phyloP scores from a whole-genome alignment of 306 rosid genomes.

The Coriaria nepalensis region DNA sequence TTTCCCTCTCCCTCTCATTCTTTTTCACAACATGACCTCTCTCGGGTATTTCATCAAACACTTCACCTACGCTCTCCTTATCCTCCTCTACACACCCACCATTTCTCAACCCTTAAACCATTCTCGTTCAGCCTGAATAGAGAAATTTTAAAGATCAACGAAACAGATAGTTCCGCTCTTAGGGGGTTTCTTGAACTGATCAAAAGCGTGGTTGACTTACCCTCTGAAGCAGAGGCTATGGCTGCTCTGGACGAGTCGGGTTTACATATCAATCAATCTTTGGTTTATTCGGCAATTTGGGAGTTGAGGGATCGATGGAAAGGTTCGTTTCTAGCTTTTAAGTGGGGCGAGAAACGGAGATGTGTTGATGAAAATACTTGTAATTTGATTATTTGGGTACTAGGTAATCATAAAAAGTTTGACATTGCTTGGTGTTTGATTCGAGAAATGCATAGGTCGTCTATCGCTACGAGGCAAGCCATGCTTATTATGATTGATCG shows the following conservation, averaged over 20 bases:
- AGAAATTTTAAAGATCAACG: slow-evolving; percentile 13
- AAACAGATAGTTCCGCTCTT: slow-evolving; percentile 19
- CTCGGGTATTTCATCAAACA: slow-evolving; percentile 55
- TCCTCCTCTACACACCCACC: too few relatives aligned
- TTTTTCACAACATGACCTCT: slow-evolving; percentile 8
- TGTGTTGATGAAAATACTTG: slow-evolving; percentile 46
- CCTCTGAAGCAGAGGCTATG: slow-evolving; percentile 42
- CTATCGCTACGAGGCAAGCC: slow-evolving; percentile 43
- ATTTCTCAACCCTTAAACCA: slow-evolving; percentile 21
- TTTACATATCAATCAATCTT: slow-evolving; percentile 23
- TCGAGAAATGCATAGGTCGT: slow-evolving; percentile 50
- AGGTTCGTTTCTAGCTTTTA: slow-evolving; percentile 47
- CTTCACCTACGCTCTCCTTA: slow-evolving; percentile 17
- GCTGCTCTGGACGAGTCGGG: slow-evolving; percentile 32
- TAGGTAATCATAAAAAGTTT: slow-evolving; percentile 58
- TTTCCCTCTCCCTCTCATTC: slow-evolving; percentile 1
- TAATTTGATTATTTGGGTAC: slow-evolving; percentile 68
- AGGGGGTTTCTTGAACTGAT: slow-evolving; percentile 38
- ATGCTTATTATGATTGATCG: slow-evolving; percentile 84
- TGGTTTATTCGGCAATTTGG: slow-evolving; percentile 53
- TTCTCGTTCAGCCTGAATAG: slow-evolving; percentile 17
- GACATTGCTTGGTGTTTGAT: slow-evolving; percentile 71
- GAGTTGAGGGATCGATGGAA: slow-evolving; percentile 49
- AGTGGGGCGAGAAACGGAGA: slow-evolving; percentile 47
- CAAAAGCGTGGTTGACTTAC: slow-evolving; percentile 13